phyloP scores from a whole-genome alignment of 2,329 filamentous ascomycete species.

The Phialemonium atrogriseum region DNA sequence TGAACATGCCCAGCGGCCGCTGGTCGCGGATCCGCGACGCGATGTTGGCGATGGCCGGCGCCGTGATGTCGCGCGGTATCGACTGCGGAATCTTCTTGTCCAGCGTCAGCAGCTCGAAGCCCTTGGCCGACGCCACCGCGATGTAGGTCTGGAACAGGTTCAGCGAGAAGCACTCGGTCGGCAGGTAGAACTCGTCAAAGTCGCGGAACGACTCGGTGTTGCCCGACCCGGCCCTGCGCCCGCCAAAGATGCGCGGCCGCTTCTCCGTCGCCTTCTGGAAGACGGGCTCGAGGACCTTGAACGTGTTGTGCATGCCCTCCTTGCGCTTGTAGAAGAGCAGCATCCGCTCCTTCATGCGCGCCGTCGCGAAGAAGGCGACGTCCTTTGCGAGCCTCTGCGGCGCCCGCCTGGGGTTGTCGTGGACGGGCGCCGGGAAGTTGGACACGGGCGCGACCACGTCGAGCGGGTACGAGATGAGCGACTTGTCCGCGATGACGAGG shows the following conservation, averaged over 20 bases:
- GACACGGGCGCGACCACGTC: constrained; percentile 68
- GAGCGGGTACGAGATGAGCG: constrained; percentile 85
- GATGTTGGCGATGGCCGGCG: constrained; percentile 74
- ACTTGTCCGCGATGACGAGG: constrained; percentile 83
- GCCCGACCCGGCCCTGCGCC: constrained; percentile 52
- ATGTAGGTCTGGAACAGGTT: constrained; percentile 95
- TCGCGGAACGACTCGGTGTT: constrained; percentile 94
- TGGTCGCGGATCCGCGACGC: constrained; percentile 75
- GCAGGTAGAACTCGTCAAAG: constrained; percentile 98
- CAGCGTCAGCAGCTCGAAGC: constrained; percentile 90
- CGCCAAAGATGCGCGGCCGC: constrained; percentile 59
- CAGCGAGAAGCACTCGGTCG: constrained; percentile 86
- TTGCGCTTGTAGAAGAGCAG: constrained; percentile 96
- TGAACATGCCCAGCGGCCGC: constrained; percentile 90
- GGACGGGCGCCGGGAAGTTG: constrained; percentile 50
- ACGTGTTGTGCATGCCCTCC: constrained; percentile 84
- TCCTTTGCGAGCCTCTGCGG: constrained; percentile 89
- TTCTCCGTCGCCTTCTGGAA: constrained; percentile 87
- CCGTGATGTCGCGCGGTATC: constrained; percentile 71
- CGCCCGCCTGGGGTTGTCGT: constrained; percentile 72
- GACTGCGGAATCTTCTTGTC: constrained; percentile 96
- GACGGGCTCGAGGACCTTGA: constrained; percentile 94
- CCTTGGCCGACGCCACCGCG: constrained; percentile 82
- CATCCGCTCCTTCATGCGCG: constrained; percentile 92
- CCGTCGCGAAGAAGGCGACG: constrained; percentile 93